Evolutionary conservation across 208 protist genomes (phyloP), one percentile per base, ranked within the genome.

Genomic region (Wallacemonas sp.): DNA sequence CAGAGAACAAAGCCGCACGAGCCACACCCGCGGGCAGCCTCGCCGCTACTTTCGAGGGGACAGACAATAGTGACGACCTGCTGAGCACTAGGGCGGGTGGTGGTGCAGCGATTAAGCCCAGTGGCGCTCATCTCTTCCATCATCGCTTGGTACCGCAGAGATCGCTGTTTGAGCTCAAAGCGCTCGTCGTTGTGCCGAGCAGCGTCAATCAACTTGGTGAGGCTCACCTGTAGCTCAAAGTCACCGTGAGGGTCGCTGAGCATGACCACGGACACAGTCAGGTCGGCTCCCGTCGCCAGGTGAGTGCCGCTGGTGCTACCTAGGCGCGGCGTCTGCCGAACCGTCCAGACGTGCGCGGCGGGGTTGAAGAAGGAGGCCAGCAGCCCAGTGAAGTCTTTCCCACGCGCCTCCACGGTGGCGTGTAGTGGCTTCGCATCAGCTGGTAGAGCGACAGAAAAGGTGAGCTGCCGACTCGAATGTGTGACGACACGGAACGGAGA

Each of bases 321-420:
- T n/a, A n/a, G n/a, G n/a, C n/a, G n/a, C n/a, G n/a, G n/a, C n/a
- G 63, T 30, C 29, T 83, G 85, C 13, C 75, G 44, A 39, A 91
- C 81, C 1, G 86, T 68, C 85, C 85, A 91, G 1, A 50, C 44
- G 42, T 79, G 74, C 39, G 58, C 53, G 45, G 73, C 73, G 0
- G 71, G 71, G 37, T 86, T 66, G 68, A 79, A 87, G 60, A 82
- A 85, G 39, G 81, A 87, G n/a, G 78, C 67, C 1, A 85, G 37
- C 2, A 91, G 50, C 2, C 73, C 85, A 9, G 78, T 13, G 15
- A 12, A 68, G 19, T 66, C 55, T 9, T 74, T 66, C 8, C 66
- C 73, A 4, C 53, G 39, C 19, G 62, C 55, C 19, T 66, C 62
- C 17, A 86, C 61, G 34, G 61, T 63, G 8, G 63, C 78, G 0